phyloP scores from a whole-genome alignment of 225 moss, liverwort and hornwort genomes.

The Physcomitrium patens region DNA sequence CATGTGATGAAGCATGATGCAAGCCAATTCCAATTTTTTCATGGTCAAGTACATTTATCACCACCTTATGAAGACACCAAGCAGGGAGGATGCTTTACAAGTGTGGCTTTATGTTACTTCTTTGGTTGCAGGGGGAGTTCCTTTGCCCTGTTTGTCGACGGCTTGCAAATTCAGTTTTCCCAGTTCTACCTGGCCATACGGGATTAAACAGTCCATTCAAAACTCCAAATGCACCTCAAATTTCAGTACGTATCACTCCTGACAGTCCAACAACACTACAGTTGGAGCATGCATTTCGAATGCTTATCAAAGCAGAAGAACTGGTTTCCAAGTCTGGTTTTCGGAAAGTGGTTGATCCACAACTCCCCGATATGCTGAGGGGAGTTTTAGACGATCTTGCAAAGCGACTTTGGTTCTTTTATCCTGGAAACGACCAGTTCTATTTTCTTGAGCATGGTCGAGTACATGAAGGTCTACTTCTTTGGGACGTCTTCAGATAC shows the following conservation, averaged over 20 bases:
- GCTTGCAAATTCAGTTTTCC: constrained; percentile 90
- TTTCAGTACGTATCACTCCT: constrained; percentile 32
- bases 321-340: constrained; percentile 75
- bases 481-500: constrained; percentile 96
- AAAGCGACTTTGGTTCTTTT: constrained; percentile 73
- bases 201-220: constrained; percentile 50
- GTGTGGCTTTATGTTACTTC: constrained; percentile 15
- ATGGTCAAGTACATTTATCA: constrained; percentile 1
- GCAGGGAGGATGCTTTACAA: neutral
- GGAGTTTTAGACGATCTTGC: constrained; percentile 82
- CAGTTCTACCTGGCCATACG: constrained; percentile 65
- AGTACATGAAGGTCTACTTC: constrained; percentile 80
- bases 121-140: constrained; percentile 85
- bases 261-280: constrained; percentile 45
- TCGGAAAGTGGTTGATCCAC: constrained; percentile 74
- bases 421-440: constrained; percentile 71
- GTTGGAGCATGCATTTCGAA: constrained; percentile 69
- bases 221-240: constrained; percentile 40
- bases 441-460: constrained; percentile 65
- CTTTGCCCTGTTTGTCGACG: constrained; percentile 96
- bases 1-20: neutral
- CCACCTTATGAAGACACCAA: neutral
- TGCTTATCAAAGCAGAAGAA: constrained; percentile 83
- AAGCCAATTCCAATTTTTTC: constrained; percentile 3
- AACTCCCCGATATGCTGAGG: constrained; percentile 84